Conservation (phyloP, 441 rosid genomes). For the Gossypium laxum region DNA sequence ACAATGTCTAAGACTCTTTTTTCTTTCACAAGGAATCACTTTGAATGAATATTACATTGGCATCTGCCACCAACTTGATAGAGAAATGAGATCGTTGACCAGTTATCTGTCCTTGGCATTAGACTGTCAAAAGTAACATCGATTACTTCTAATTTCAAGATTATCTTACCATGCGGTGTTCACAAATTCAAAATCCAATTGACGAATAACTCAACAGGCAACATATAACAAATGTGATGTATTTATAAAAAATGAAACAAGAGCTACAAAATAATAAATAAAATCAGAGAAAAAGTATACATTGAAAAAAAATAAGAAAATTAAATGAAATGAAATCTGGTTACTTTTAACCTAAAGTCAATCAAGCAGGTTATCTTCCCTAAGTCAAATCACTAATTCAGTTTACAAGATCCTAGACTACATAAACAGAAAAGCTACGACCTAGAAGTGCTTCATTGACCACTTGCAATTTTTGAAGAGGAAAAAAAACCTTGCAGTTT, state of each 20-base stretch:
- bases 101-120: neutral
- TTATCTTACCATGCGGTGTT: neutral
- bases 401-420: neutral
- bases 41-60: neutral
- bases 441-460: neutral
- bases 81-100: neutral
- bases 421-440: neutral
- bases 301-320: neutral
- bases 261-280: neutral
- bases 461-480: neutral
- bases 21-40: neutral
- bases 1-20: neutral
- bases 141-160: neutral
- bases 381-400: neutral
- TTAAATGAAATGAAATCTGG: neutral
- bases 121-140: neutral
- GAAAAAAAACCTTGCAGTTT: neutral
- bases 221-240: neutral
- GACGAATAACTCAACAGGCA: neutral
- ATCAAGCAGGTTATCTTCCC: neutral
- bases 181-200: neutral
- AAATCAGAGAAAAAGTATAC: neutral
- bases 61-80: neutral
- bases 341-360: neutral
- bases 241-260: neutral